Evolutionary conservation across 768 basidiomycete genomes (phyloP), one percentile per base, ranked within the genome.

Genomic region (Panaeolus cyanescens): DNA sequence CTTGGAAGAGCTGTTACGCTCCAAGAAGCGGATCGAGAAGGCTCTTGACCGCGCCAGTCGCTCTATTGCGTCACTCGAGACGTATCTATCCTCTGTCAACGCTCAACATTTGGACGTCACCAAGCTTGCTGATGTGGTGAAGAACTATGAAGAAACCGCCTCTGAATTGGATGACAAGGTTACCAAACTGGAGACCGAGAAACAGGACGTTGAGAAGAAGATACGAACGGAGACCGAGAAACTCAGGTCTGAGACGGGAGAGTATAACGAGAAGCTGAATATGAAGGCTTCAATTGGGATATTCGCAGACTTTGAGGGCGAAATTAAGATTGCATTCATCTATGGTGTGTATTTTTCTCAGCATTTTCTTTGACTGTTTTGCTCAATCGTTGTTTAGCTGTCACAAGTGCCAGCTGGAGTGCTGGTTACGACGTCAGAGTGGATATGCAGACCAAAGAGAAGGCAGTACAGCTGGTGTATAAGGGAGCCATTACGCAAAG

Each of bases 401-500:
- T 69, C 20, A 32, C 30, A 6, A 59, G 59, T 32, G 74, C 74
- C 1, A 69, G 59, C 17, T 81, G 80, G 79, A 64, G 32, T 17
- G 71, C 79, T 3, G 63, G 62, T 9, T 81, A 81, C 32, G 76
- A 80, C 58, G 72, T 79, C n/a, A 74, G 79, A 1, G 78, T 76
- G 3, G 67, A 80, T 37, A 78, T 71, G 42, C 62, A 75, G 28
- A 62, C 70, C 2, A 70, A 70, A 32, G 70, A 75, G 2, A 68
- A 72, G 15, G 61, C 71, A 0, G 61, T 78, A 0, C 70, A 65
- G 0, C 66, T 81, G 2, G 61, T 73, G 1, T 80, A 81, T 69
- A 80, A 80, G 58, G 79, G 77, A 0, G 63, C 68, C 1, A 71
- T 81, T 25, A 71, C 62, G 1, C 79, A 81, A 59, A 66, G 55